Conservation (phyloP, 345 rosid species). For the Noccaea bulbosa region DNA sequence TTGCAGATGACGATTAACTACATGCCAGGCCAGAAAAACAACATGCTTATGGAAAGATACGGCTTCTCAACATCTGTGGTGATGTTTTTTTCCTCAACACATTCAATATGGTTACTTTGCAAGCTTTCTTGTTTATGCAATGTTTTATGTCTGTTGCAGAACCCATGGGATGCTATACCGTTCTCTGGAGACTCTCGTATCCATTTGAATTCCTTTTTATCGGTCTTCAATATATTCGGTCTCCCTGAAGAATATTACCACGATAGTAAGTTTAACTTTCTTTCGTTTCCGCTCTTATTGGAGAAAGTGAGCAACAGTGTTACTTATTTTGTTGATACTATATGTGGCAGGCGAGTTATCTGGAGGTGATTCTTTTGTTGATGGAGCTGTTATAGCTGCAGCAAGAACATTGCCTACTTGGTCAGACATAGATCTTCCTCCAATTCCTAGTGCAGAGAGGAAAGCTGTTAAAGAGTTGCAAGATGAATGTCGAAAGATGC, state of each 20-base stretch:
- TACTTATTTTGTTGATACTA: slow-evolving; percentile 2
- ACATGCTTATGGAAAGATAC: slow-evolving; percentile 80
- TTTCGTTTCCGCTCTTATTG: background rate
- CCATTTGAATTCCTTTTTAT: slow-evolving; percentile 86
- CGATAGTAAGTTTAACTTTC: slow-evolving; percentile 52
- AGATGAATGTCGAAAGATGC: slow-evolving; percentile 80
- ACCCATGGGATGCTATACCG: slow-evolving; percentile 82
- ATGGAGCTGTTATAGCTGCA: slow-evolving; percentile 88
- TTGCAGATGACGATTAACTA: slow-evolving; percentile 85
- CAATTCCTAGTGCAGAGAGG: slow-evolving; percentile 71
- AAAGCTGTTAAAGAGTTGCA: slow-evolving; percentile 82
- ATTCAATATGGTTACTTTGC: background rate
- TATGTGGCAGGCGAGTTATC: slow-evolving; percentile 54
- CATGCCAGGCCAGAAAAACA: slow-evolving; percentile 65
- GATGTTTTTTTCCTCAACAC: slow-evolving; percentile 31
- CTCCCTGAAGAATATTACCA: slow-evolving; percentile 86
- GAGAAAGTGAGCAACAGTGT: background rate
- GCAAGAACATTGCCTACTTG: slow-evolving; percentile 88
- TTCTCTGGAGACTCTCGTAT: slow-evolving; percentile 78
- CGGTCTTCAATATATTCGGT: slow-evolving; percentile 79
- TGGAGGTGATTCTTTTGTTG: slow-evolving; percentile 60
- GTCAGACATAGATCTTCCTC: slow-evolving; percentile 86
- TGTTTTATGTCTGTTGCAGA: slow-evolving; percentile 53
- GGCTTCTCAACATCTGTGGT: slow-evolving; percentile 94
- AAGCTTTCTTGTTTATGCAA: slow-evolving; percentile 13